These are phyloP conservation scores for Fusarium agapanthi DNA, from an alignment of 2,329 filamentous ascomycete species.

Conservation along the genomic window DNA sequence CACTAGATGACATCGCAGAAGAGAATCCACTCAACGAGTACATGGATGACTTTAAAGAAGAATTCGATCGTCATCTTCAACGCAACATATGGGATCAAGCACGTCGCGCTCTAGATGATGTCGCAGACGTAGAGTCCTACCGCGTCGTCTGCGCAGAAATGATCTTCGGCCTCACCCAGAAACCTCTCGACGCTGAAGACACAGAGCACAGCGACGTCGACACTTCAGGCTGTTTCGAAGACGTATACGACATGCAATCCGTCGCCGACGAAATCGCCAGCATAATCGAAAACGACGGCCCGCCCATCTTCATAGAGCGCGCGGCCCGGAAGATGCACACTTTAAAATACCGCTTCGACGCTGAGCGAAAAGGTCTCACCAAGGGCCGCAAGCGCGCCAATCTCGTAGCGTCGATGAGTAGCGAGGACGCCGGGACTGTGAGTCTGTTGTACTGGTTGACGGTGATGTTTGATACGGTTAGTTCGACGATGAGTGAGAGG, in stretches of 20 bases:
- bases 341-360: conserved; percentile 35
- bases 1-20: not conserved
- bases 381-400: not conserved
- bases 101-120: conserved; percentile 45
- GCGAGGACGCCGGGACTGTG: conserved; percentile 53
- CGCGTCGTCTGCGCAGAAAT: conserved; percentile 50
- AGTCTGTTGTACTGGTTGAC: conserved; percentile 66
- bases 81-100: conserved; percentile 50
- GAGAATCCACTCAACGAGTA: not conserved
- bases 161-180: conserved; percentile 51
- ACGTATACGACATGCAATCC: not conserved
- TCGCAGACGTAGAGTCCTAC: conserved; percentile 48
- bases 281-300: conserved; percentile 35
- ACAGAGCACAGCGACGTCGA: not conserved
- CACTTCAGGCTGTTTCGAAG: not conserved
- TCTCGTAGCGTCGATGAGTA: not conserved
- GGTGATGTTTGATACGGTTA: conserved; percentile 67
- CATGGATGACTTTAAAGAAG: conserved; percentile 35
- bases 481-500: conserved; percentile 58
- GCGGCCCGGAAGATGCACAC: conserved; percentile 38
- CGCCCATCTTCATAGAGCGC: conserved; percentile 34
- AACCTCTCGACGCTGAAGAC: conserved; percentile 23
- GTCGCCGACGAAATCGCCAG: conserved; percentile 11
- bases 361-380: conserved; percentile 20
- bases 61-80: conserved; percentile 50